These are phyloP conservation scores for Ustilago sp. DNA, from an alignment of 1,284 basidiomycete species.

Conservation along the genomic window DNA sequence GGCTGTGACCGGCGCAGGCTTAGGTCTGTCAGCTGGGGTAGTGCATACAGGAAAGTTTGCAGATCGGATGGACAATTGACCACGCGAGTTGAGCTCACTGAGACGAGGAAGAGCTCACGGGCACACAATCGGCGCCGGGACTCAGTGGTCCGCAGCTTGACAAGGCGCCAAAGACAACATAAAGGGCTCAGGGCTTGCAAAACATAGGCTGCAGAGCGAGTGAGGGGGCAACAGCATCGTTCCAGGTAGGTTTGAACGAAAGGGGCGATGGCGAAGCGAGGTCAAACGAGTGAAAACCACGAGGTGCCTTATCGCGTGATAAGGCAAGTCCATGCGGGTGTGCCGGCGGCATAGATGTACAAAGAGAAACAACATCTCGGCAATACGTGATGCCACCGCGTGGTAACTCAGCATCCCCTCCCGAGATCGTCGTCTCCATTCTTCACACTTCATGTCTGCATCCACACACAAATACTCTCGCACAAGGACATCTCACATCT, in stretches of 20 bases:
- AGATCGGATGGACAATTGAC: background rate
- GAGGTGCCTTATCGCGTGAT: constrained; percentile 5
- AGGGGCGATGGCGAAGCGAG: constrained; percentile 2
- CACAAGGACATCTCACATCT: background rate
- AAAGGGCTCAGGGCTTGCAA: background rate
- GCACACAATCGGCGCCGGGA: background rate
- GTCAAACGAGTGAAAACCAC: constrained; percentile 1
- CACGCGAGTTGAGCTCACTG: background rate
- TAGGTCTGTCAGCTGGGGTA: background rate
- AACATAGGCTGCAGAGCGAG: background rate
- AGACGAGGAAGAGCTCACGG: background rate
- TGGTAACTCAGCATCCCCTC: background rate
- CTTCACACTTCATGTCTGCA: background rate
- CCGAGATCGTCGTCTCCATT: background rate
- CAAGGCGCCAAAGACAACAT: background rate
- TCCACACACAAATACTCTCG: background rate
- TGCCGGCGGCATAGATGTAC: constrained; percentile 7
- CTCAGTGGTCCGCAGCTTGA: background rate
- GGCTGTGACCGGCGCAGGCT: background rate
- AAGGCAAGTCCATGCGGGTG: constrained; percentile 3
- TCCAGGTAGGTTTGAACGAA: background rate
- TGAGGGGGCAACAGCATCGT: background rate
- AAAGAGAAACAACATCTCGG: background rate
- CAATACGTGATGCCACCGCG: background rate
- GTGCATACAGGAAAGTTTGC: background rate